Base-by-base conservation (phyloP, 2,329 filamentous ascomycete species). In the Apiospora rasikravindrae region DNA sequence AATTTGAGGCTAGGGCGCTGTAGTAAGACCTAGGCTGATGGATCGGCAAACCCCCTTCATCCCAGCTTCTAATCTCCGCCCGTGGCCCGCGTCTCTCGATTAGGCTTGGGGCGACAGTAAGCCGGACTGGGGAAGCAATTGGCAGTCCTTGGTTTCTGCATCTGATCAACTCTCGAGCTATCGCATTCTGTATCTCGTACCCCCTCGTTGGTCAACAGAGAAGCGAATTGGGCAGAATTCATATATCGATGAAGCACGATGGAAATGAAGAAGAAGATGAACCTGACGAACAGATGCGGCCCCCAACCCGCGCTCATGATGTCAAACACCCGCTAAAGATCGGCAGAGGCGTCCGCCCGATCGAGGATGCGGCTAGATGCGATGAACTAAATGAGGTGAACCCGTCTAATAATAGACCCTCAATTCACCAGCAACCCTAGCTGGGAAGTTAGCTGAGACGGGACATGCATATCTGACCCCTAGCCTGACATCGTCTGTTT, bases 11-110 rank as follows among this genome's bases (percentile, higher is more conserved):
- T 40, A 64, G 19, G 33, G 33, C 10, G 57, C 29, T 40, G 33
- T 64, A 40, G 57, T 64, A 64, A 64, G 57, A 64, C 53, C 53
- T 61, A 61, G 22, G 57, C 19, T 4, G 57, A 64, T 24, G 33
- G 57, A 64, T 64, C 57, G 33, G 19, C 57, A 14, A 64, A 33
- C 26, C 51, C 49, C 26, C 49, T 29, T 16, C 49, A 53, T 16
- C 49, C 24, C 7, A 5, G 49, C 24, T 53, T 16, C 49, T 53
- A 53, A 53, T 53, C 49, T 53, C 49, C 49, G n/a, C 51, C 26
- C 26, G 26, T 29, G 26, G 51, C 14, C 51, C 26, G 26, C 26
- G 26, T 57, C 51, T 57, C 51, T 33, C 26, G 16, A 57, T 57
- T n/a, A 19, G 45, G 45, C 19, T 49, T n/a, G 45, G 45, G 22